phyloP scores from a whole-genome alignment of 2,329 filamentous ascomycete genomes.

The Fragosphaeria purpurea region DNA sequence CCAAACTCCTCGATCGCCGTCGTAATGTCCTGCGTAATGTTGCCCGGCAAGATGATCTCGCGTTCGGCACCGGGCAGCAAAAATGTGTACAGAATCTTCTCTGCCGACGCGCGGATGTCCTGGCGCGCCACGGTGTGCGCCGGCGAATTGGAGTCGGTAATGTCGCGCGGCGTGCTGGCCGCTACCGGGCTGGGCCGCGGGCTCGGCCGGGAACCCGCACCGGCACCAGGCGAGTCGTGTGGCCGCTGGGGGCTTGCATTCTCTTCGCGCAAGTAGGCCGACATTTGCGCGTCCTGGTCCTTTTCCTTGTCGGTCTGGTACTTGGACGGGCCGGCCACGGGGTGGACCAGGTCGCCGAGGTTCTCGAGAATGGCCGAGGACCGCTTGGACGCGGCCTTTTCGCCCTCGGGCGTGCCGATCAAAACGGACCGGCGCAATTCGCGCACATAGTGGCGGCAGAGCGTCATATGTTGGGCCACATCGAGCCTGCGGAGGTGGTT shows the following conservation, averaged over 20 bases:
- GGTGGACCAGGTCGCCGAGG: constrained; percentile 55
- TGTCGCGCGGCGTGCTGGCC: constrained; percentile 51
- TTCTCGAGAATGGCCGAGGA: constrained; percentile 72
- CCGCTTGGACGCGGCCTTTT: constrained; percentile 67
- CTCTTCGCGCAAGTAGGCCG: constrained; percentile 72
- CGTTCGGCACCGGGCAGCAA: constrained; percentile 89
- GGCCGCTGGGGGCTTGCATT: constrained; percentile 25
- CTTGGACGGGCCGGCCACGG: constrained; percentile 50
- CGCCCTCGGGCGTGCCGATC: constrained; percentile 82
- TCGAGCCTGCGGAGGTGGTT: constrained; percentile 61
- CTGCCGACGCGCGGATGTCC: constrained; percentile 85
- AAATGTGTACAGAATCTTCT: constrained; percentile 98
- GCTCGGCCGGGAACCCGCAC: not conserved
- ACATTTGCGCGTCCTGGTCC: constrained; percentile 80
- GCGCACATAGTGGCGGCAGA: constrained; percentile 94
- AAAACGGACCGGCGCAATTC: constrained; percentile 89
- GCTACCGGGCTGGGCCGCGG: constrained; percentile 36
- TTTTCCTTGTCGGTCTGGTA: constrained; percentile 61
- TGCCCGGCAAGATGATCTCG: constrained; percentile 85
- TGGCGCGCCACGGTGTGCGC: constrained; percentile 75
- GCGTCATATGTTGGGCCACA: constrained; percentile 96
- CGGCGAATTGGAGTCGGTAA: constrained; percentile 71
- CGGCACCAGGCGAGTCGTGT: constrained; percentile 41
- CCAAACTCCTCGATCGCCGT: constrained; percentile 81
- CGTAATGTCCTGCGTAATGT: constrained; percentile 78